Base-by-base conservation (phyloP, 257 asterid species). In the Eucommia ulmoides region DNA sequence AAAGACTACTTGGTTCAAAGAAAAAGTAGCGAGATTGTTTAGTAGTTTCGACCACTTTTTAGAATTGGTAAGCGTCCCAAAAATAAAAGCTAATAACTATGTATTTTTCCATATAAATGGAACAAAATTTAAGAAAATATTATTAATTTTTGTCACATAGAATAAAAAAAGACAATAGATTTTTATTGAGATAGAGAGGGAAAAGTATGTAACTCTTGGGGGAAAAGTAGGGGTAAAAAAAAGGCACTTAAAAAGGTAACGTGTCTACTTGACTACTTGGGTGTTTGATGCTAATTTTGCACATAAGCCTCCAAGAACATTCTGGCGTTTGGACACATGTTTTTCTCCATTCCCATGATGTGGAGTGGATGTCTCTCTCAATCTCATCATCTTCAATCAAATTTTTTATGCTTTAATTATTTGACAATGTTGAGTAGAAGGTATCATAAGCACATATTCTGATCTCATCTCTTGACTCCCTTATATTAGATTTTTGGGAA, bases 301-400 rank as follows among this genome's bases (percentile, higher is more conserved):
- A 26, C 35, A 26, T 26, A 3, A 26, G 5, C 35, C 35, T 26
- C 35, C 35, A 26, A 24, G 24, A 45, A 49, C 57, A 42, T 68
- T 61, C 44, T 20, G 54, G 51, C 21, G 26, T 55, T 46, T 64
- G 70, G 51, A 51, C 61, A 51, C 24, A 19, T 54, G 56, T 50
- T 4, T 23, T 15, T 24, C 35, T 26, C 11, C 35, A 24, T 24
- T 26, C 49, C 23, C 19, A 33, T 35, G 49, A 33, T 51, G 35
- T 26, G 35, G 11, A 3, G 35, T 5, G 5, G 50, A 54, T 49
- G 50, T 21, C 60, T 58, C 17, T 23, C 10, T 33, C 61, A 60
- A 51, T 50, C 29, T 26, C 48, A 46, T 19, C 51, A 22, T 11
- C 16, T 45, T 41, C 16, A 23, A 15, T 52, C 38, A 22, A 55